These are phyloP conservation scores for Croton setiger DNA, from an alignment of 441 rosid species.

Conservation along the genomic window DNA sequence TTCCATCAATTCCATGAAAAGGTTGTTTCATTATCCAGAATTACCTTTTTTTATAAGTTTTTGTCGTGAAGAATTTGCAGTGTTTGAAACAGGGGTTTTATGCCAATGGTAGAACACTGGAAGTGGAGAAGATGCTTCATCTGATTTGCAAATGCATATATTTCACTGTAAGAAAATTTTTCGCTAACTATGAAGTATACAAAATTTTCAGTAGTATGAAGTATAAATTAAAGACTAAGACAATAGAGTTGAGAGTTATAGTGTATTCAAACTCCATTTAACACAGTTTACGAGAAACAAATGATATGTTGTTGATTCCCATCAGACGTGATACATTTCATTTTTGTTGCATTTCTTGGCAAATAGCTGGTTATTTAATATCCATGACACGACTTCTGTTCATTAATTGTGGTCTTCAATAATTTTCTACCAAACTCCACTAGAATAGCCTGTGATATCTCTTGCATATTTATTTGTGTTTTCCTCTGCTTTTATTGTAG, in stretches of 20 bases:
- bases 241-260: too few species aligned
- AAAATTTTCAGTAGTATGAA: too few species aligned
- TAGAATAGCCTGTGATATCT: constrained; percentile 4
- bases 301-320: neutral
- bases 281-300: too few species aligned
- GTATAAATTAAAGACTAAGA: too few species aligned
- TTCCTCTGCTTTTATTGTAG: constrained; percentile 39
- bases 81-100: constrained; percentile 52
- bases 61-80: constrained; percentile 21
- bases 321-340: neutral
- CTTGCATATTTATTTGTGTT: constrained; percentile 25
- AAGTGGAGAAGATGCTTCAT: constrained; percentile 58
- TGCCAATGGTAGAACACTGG: constrained; percentile 30
- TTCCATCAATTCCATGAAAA: constrained; percentile 56
- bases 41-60: constrained; percentile 19
- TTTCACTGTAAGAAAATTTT: constrained; percentile 61
- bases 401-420: neutral
- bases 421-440: neutral
- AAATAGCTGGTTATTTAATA: neutral
- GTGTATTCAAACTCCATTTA: too few species aligned
- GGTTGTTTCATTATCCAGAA: constrained; percentile 33
- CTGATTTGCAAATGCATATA: constrained; percentile 70
- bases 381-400: constrained; percentile 3
- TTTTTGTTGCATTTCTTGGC: neutral
- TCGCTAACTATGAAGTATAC: constrained; percentile 10